phyloP scores from a whole-genome alignment of 2,329 filamentous ascomycete species.

The Allantophomopsis cytisporea region DNA sequence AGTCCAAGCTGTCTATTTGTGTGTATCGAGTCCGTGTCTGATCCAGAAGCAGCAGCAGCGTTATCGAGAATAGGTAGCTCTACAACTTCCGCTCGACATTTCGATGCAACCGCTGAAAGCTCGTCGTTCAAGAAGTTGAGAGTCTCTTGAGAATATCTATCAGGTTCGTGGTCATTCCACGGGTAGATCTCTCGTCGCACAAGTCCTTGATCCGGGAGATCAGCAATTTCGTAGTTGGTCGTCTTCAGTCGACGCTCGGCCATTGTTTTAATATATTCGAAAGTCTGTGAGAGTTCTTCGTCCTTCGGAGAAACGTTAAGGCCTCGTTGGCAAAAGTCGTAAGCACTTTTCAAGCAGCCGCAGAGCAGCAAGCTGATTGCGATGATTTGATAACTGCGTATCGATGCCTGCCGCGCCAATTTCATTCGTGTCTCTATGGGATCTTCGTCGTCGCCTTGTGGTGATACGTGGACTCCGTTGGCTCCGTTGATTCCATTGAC shows the following conservation, averaged over 20 bases:
- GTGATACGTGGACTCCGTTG: not conserved
- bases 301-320: slow-evolving; percentile 39
- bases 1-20: slow-evolving; percentile 73
- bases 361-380: slow-evolving; percentile 45
- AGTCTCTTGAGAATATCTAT: slow-evolving; percentile 56
- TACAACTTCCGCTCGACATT: slow-evolving; percentile 66
- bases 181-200: slow-evolving; percentile 61
- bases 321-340: slow-evolving; percentile 50
- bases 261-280: slow-evolving; percentile 37
- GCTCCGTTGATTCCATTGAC: no score
- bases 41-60: slow-evolving; percentile 22
- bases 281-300: slow-evolving; percentile 37
- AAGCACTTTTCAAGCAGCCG: slow-evolving; percentile 55
- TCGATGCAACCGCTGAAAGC: slow-evolving; percentile 58
- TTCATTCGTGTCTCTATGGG: slow-evolving; percentile 21
- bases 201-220: slow-evolving; percentile 55
- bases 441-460: slow-evolving; percentile 5
- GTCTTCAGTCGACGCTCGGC: slow-evolving; percentile 30
- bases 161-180: slow-evolving; percentile 54
- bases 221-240: slow-evolving; percentile 28
- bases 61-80: slow-evolving; percentile 54
- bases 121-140: slow-evolving; percentile 59
- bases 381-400: slow-evolving; percentile 45
- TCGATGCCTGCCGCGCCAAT: slow-evolving; percentile 34
- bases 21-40: slow-evolving; percentile 32